Percentiles rank a stretch among this genome's conserved stretches.
These are phyloP conservation scores for Phaffia tasmanica DNA, from an alignment of 768 basidiomycete species.

Conservation along the genomic window DNA sequence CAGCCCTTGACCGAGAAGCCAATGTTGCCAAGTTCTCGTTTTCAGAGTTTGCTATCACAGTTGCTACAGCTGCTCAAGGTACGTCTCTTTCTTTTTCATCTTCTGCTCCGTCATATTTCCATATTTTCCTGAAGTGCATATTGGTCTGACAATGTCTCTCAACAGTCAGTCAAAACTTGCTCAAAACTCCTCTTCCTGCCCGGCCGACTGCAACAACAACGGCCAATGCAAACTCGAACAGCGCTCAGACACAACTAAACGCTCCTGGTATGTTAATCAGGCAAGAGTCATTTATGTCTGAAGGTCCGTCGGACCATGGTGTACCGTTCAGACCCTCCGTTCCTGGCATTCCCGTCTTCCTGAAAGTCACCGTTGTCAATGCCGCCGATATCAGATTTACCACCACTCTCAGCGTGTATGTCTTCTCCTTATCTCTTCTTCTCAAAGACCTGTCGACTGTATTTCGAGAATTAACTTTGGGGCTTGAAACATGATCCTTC, in stretches of 20 bases:
- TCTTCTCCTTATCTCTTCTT: conserved; percentile 19
- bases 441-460: not conserved
- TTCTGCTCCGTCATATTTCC: not conserved
- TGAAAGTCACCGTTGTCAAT: conserved; percentile 69
- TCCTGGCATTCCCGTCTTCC: conserved; percentile 36
- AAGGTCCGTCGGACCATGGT: too few relatives aligned
- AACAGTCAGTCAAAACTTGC: conserved; percentile 62
- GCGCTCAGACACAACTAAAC: too few relatives aligned
- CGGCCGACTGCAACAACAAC: conserved; percentile 5
- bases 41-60: conserved; percentile 69
- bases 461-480: too few relatives aligned
- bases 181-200: conserved; percentile 47
- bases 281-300: too few relatives aligned
- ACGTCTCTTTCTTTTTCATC: not conserved
- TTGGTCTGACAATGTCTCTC: not conserved
- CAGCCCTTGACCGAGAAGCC: conserved; percentile 79
- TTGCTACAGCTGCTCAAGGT: conserved; percentile 53
- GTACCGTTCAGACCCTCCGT: too few relatives aligned
- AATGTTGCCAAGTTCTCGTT: conserved; percentile 80
- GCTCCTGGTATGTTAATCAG: too few relatives aligned
- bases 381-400: conserved; percentile 71
- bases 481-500: not conserved
- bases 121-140: conserved; percentile 42
- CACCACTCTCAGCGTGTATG: conserved; percentile 84
- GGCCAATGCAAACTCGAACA: not conserved